Base-by-base conservation (phyloP, 768 basidiomycete species). In the Rhizopogon salebrosus region DNA sequence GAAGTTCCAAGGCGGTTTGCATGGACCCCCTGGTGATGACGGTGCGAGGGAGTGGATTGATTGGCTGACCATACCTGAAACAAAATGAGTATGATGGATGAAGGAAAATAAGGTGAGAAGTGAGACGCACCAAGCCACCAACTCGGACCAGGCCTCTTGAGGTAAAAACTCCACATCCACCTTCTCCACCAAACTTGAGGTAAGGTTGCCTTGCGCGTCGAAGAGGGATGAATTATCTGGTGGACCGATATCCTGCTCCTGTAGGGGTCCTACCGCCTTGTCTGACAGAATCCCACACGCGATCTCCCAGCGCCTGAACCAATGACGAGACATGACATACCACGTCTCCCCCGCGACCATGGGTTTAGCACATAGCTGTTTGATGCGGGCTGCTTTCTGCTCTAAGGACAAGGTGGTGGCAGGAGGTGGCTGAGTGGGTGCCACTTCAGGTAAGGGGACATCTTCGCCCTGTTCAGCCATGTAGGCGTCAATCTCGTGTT, bases 151-250 rank as follows among this genome's bases (percentile, higher is more conserved):
- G 20, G 82, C 84, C 23, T 77, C 75, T 53, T 76, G 72, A 2
- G 92, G 89, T 3, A 97, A 75, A 58, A 82, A 87, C 64, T 90
- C 87, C 48, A 87, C 79, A 63, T 97, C 79, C 26, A 81, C 64
- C 20, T 82, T 80, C 62, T 93, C 89, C 24, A 71, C 56, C 14
- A 86, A 64, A 54, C 72, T 72, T 4, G 68, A 65, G 50, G 63
- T 62, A 51, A 80, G 67, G 54, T 73, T 63, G 40, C 79, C 80
- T 53, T 76, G 73, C 10, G 70, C 62, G 62, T 84, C 82, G 50
- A 89, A 66, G 41, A 95, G 74, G 14, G 70, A 63, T 20, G 82
- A 71, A 67, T 94, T 95, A 65, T 93, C 82, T 48, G 95, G 82
- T 27, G 89, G 81, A 23, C 85, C 85, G 54, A 92, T 65, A 54